Conservation (phyloP, 2,329 filamentous ascomycete genomes). For the Phialemonium atrogriseum region DNA sequence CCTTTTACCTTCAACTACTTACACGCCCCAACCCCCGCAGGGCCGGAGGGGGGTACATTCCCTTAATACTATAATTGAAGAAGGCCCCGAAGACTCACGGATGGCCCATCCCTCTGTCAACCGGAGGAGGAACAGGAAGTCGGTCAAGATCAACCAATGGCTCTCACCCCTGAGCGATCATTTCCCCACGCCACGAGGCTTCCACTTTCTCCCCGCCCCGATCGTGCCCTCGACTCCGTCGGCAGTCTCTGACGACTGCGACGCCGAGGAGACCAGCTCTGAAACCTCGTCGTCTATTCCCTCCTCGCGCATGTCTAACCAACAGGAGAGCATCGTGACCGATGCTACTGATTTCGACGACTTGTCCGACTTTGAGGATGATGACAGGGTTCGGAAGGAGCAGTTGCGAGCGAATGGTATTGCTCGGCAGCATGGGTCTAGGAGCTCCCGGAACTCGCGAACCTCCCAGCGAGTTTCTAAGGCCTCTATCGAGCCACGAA, state of each 20-base stretch:
- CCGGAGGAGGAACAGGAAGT: slow-evolving; percentile 21
- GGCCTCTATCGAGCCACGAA: slow-evolving; percentile 23
- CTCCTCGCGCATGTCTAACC: slow-evolving; percentile 54
- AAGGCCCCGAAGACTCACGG: slow-evolving; percentile 32
- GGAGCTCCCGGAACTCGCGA: slow-evolving; percentile 30
- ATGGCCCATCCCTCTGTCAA: slow-evolving; percentile 2
- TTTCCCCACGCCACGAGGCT: slow-evolving; percentile 64
- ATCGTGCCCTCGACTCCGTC: slow-evolving; percentile 55
- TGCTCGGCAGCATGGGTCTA: slow-evolving; percentile 25
- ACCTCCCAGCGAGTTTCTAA: slow-evolving; percentile 33
- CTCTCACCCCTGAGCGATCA: slow-evolving; percentile 52
- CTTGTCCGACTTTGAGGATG: slow-evolving; percentile 78
- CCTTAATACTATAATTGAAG: slow-evolving; percentile 61
- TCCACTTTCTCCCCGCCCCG: slow-evolving; percentile 55
- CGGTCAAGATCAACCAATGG: slow-evolving; percentile 48
- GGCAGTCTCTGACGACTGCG: slow-evolving; percentile 41
- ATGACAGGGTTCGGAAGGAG: slow-evolving; percentile 50
- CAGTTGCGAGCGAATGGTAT: slow-evolving; percentile 31
- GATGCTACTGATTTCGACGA: slow-evolving; percentile 73
- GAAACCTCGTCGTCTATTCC: slow-evolving; percentile 41
- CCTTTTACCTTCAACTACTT: slow-evolving; percentile 30
- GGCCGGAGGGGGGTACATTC: slow-evolving; percentile 42
- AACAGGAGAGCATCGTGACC: slow-evolving; percentile 51
- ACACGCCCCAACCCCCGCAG: slow-evolving; percentile 43
- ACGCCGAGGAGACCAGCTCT: slow-evolving; percentile 25